These are phyloP conservation scores for Candida loeiensis DNA, from an alignment of 805 yeast species.

Conservation along the genomic window DNA sequence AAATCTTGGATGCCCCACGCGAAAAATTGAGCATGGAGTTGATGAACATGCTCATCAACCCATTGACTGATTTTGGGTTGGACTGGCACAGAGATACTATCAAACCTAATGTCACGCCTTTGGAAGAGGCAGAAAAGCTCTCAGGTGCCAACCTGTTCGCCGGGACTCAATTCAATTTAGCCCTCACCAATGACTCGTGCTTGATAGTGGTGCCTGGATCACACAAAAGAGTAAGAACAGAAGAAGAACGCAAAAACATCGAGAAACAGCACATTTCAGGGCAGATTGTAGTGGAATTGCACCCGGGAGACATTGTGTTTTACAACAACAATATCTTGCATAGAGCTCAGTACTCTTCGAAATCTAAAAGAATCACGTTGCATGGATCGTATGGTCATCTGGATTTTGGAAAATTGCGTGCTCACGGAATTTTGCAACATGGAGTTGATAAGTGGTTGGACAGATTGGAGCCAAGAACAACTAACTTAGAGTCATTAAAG, in stretches of 20 bases:
- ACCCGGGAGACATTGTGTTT: conserved; percentile 50
- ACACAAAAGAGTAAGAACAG: conserved; percentile 44
- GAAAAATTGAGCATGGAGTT: conserved; percentile 44
- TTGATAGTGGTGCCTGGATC: conserved; percentile 48
- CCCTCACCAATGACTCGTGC: conserved; percentile 45
- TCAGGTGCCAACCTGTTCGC: conserved; percentile 37
- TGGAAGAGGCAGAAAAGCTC: conserved; percentile 42
- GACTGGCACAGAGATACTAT: conserved; percentile 54
- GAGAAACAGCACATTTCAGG: conserved; percentile 35
- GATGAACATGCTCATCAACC: conserved; percentile 51
- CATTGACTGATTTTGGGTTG: conserved; percentile 49
- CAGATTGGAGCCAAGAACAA: conserved; percentile 28
- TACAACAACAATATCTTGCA: conserved; percentile 50
- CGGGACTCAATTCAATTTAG: conserved; percentile 51
- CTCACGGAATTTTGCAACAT: conserved; percentile 51
- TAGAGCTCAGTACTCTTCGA: conserved; percentile 41
- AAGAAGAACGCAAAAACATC: conserved; percentile 41
- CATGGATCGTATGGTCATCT: conserved; percentile 51
- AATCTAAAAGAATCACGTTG: conserved; percentile 39
- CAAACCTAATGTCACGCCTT: conserved; percentile 43
- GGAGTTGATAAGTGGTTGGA: conserved; percentile 49
- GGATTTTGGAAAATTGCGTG: conserved; percentile 39
- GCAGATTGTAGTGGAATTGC: conserved; percentile 38
- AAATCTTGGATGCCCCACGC: conserved; percentile 39
- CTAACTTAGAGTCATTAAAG: conserved; percentile 27